Evolutionary conservation across 768 basidiomycete genomes (phyloP).

Genomic region (Mycena galopus): DNA sequence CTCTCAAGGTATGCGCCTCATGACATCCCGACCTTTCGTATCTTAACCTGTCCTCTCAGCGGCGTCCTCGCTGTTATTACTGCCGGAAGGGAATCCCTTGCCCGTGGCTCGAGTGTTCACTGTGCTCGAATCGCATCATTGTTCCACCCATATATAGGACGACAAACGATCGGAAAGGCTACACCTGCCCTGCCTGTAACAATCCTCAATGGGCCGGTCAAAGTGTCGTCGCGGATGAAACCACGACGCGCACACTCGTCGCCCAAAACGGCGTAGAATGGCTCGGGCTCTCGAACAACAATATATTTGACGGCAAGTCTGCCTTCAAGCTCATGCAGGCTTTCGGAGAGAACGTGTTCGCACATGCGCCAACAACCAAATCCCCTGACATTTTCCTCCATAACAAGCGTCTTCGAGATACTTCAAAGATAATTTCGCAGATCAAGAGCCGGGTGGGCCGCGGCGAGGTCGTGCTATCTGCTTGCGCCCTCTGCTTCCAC

Average conservation of each 20-base stretch:
- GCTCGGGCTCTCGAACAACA: slow-evolving; percentile 38
- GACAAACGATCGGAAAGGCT: slow-evolving; percentile 11
- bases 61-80: slow-evolving; percentile 43
- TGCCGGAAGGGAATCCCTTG: slow-evolving; percentile 40
- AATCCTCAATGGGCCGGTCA: slow-evolving; percentile 21
- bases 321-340: slow-evolving; percentile 46
- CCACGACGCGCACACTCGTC: slow-evolving; percentile 33
- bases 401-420: slow-evolving; percentile 19
- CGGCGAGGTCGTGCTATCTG: slow-evolving; percentile 40
- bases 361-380: not conserved
- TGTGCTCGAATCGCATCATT: slow-evolving; percentile 43
- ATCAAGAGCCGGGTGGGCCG: slow-evolving; percentile 38
- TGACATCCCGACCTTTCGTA: too few relatives aligned
- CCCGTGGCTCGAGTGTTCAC: slow-evolving; percentile 41
- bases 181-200: slow-evolving; percentile 38
- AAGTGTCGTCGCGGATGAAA: slow-evolving; percentile 29
- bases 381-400: too few relatives aligned
- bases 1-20: slow-evolving; percentile 17
- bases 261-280: slow-evolving; percentile 40
- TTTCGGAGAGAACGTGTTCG: slow-evolving; percentile 35
- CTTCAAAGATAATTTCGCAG: not conserved
- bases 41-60: slow-evolving; percentile 11
- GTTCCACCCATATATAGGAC: slow-evolving; percentile 35
- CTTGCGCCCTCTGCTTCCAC: slow-evolving; percentile 45
- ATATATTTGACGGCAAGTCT: slow-evolving; percentile 39